Evolutionary conservation across 2,329 filamentous ascomycete species (phyloP), one percentile per base, ranked within the genome.

Genomic region (Parafenestella ontariensis): DNA sequence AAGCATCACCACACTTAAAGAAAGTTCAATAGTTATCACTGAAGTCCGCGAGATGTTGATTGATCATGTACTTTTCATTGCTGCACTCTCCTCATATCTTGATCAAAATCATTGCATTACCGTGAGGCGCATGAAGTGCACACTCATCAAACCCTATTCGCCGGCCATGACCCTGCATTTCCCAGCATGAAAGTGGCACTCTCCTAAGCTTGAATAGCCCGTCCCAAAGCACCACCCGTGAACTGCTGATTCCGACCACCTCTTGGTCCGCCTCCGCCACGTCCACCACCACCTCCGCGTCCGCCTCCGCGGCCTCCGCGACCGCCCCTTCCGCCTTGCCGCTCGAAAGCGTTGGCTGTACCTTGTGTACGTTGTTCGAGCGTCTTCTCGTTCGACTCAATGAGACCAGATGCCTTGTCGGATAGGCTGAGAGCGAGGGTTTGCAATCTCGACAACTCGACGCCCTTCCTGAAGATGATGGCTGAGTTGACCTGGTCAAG

Each of bases 401-500:
- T 96, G 56, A 99, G 89, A 48, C 89, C 87, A 75, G 92, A 96
- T 54, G 95, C 94, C 85, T 98, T 99, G 82, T 99, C 95, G 55
- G 91, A 92, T 47, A 99, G 84, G 9, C 93, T 95, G 63, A 99
- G 88, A 28, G 96, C 93, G 72, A 99, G 84, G 77, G 91, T 96
- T 81, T 99, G 95, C 62, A 99, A 87, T 68, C 96, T 88, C 73
- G 92, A 96, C 62, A 99, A 87, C 84, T 99, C 96, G 60, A 99
- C 95, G 55, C 95, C 96, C 88, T 99, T 98, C 79, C 95, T 90
- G 91, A 99, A 99, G 81, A 98, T 95, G 79, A 99, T 92, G 46
- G 92, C 96, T 66, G 90, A 89, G 71, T 96, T 97, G 79, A 99
- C 94, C 81, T 99, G 95, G 82, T 99, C 96, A 24, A 99, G 87